Base-by-base conservation (phyloP, 2,329 filamentous ascomycete species). In the Grosmannia penicillata region DNA sequence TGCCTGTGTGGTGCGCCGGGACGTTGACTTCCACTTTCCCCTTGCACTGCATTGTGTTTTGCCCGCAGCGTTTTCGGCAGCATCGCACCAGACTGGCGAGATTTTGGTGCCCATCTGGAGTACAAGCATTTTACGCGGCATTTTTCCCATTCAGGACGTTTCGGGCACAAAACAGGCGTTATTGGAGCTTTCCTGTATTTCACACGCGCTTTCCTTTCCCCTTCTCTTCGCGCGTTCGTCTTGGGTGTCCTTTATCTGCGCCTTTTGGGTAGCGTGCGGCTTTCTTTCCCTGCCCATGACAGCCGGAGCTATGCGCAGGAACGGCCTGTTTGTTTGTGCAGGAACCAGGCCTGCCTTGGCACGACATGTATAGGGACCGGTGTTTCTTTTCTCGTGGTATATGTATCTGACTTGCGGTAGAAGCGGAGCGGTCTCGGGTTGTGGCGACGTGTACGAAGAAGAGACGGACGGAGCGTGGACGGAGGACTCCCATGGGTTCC, bases 21-120 rank as follows among this genome's bases (percentile, higher is more conserved):
- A 17, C 15, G 21, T 10, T 11, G 3, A 22, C 31, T 26, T 28
- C 24, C 38, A 27, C 18, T 14, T 18, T 25, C 34, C 18, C 23
- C 29, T 33, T 23, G 24, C 6, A 9, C 18, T 21, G 29, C 6
- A 25, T 31, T n/a, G n/a, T 25, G 8, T 37, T 35, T 40, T 35
- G 18, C 30, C 18, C 15, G 27, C 33, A 36, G 43, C 43, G 41
- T 45, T 43, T 41, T 35, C 38, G 40, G 32, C 36, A 29, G 43
- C 43, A 40, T 45, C 23, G 36, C 27, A 38, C 24, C 27, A 19
- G 26, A 17, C 26, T 18, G 30, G 22, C 14, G 28, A 30, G 24
- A 34, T 37, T 13, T 39, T 10, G 35, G 29, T 23, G 23, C 29
- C 24, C 34, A 41, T 41, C 34, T 41, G 39, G 39, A 41, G 39